Conservation (phyloP, 164 flowering plant species). For the Aristolochia californica region DNA sequence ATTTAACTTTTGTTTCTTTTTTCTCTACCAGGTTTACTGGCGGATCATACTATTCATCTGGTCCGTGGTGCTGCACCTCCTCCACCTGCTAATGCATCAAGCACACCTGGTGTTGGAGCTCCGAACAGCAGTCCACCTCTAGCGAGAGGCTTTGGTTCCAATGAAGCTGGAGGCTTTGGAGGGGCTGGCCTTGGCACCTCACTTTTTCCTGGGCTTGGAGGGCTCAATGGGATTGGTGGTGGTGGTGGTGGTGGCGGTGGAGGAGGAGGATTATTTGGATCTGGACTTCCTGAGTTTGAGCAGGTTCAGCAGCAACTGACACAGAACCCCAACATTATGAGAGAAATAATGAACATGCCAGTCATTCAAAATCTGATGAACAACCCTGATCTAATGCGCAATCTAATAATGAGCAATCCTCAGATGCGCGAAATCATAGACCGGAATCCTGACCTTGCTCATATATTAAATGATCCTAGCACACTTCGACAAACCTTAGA, state of each 20-base stretch:
- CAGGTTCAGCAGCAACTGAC: slow-evolving; percentile 76
- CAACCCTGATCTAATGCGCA: slow-evolving; percentile 85
- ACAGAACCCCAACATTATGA: slow-evolving; percentile 87
- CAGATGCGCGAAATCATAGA: slow-evolving; percentile 92
- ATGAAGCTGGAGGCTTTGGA: slow-evolving; percentile 39
- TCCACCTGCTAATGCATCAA: slow-evolving; percentile 29
- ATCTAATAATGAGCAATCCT: slow-evolving; percentile 77
- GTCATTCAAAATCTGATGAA: slow-evolving; percentile 76
- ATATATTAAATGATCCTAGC: slow-evolving; percentile 80
- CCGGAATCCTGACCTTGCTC: slow-evolving; percentile 88
- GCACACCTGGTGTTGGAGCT: slow-evolving; percentile 26
- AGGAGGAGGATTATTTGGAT: slow-evolving; percentile 54
- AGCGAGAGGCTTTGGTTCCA: slow-evolving; percentile 24
- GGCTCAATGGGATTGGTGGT: slow-evolving; percentile 35
- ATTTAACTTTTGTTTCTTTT: neutral
- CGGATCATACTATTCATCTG: slow-evolving; percentile 79
- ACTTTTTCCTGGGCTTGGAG: slow-evolving; percentile 54
- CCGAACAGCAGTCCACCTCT: slow-evolving; percentile 20
- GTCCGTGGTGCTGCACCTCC: slow-evolving; percentile 66
- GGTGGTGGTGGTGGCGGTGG: slow-evolving; percentile 59
- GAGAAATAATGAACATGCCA: slow-evolving; percentile 90
- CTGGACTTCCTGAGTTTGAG: slow-evolving; percentile 76
- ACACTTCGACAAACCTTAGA: slow-evolving; percentile 84
- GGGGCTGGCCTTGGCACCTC: slow-evolving; percentile 47
- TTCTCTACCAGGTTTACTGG: slow-evolving; percentile 44